phyloP scores from a whole-genome alignment of 345 rosid genomes.

The Sapria himalayana region DNA sequence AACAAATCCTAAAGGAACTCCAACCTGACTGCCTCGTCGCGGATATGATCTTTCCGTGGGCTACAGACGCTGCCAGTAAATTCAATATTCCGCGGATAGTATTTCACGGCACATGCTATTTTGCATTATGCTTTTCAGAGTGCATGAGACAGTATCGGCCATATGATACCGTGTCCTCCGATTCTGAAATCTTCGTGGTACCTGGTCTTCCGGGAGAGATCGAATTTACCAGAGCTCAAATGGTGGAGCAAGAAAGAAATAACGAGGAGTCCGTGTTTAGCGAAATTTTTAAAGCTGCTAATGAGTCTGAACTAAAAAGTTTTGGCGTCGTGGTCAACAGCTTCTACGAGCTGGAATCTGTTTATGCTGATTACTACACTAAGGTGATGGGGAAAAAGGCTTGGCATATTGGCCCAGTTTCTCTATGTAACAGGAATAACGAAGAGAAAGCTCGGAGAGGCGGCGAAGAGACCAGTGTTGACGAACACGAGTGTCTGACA shows the following conservation, averaged over 20 bases:
- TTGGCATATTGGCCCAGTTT: conserved; percentile 43
- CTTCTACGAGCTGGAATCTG: conserved; percentile 51
- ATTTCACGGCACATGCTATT: conserved; percentile 18
- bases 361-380: conserved; percentile 23
- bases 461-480: too few relatives aligned
- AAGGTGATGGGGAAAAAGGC: conserved; percentile 22
- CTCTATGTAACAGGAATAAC: conserved; percentile 9
- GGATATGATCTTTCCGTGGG: conserved; percentile 18
- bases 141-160: conserved; percentile 7
- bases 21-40: conserved; percentile 13
- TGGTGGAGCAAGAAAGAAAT: neutral
- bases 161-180: conserved; percentile 9
- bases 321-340: conserved; percentile 48
- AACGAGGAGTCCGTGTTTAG: conserved; percentile 3
- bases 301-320: conserved; percentile 27
- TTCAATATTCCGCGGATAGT: conserved; percentile 16
- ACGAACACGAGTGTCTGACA: conserved; percentile 16
- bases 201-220: conserved; percentile 18
- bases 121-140: conserved; percentile 1
- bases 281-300: conserved; percentile 5
- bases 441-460: conserved; percentile 21
- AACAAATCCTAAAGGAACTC: conserved; percentile 8
- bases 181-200: conserved; percentile 13
- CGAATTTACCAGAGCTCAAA: conserved; percentile 7
- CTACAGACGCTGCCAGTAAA: conserved; percentile 11